phyloP scores from a whole-genome alignment of 441 rosid genomes.

The Viola pubescens region DNA sequence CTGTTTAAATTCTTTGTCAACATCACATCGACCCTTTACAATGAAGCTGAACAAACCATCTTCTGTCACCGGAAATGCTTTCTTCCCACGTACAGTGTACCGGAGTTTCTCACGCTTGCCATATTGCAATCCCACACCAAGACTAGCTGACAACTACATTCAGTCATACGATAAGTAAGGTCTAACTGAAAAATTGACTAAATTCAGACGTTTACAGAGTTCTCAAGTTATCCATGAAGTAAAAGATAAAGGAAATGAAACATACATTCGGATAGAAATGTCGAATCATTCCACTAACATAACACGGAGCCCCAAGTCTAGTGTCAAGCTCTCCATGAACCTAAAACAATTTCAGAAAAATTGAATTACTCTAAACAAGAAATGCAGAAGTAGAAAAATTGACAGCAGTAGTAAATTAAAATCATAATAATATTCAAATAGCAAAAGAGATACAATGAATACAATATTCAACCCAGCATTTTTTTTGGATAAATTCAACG shows the following conservation, averaged over 20 bases:
- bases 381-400: neutral
- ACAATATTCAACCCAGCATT: no score
- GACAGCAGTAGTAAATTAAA: neutral
- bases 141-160: conserved; percentile 45
- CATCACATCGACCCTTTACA: conserved; percentile 64
- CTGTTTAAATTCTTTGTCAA: conserved; percentile 62
- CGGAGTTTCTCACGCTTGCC: conserved; percentile 57
- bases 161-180: no score
- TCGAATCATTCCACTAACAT: conserved; percentile 54
- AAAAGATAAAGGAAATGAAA: neutral
- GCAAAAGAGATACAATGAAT: no score
- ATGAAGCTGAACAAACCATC: conserved; percentile 50
- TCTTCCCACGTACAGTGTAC: conserved; percentile 58
- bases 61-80: conserved; percentile 50
- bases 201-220: no score
- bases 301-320: conserved; percentile 48
- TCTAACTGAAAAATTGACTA: no score
- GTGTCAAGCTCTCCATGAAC: conserved; percentile 91
- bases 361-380: neutral
- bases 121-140: conserved; percentile 64
- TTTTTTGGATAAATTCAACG: no score
- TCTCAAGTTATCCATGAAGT: no score
- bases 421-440: neutral
- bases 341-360: conserved; percentile 23
- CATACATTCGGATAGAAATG: conserved; percentile 56